phyloP scores from a whole-genome alignment of 805 yeast species.

The Wickerhamomyces mucosus region DNA sequence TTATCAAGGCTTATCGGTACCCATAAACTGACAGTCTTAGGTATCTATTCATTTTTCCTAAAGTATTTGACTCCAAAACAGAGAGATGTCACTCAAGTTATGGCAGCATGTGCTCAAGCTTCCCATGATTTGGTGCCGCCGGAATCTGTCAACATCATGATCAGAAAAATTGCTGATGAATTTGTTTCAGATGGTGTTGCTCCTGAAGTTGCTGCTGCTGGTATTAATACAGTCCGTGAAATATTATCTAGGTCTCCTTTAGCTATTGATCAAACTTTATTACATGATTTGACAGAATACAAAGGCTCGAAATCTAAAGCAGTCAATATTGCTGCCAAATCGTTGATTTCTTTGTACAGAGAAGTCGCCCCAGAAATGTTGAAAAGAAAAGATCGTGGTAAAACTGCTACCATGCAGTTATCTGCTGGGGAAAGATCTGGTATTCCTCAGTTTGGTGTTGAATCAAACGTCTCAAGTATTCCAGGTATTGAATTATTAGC shows the following conservation, averaged over 20 bases:
- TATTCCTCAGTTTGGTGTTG: constrained; percentile 65
- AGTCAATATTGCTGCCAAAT: constrained; percentile 89
- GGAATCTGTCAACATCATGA: constrained; percentile 69
- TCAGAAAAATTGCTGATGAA: constrained; percentile 92
- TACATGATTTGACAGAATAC: constrained; percentile 86
- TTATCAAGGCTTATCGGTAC: constrained; percentile 87
- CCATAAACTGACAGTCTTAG: constrained; percentile 84
- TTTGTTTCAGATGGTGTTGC: constrained; percentile 98
- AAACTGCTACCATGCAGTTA: constrained; percentile 75
- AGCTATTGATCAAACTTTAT: constrained; percentile 78
- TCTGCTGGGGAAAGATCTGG: constrained; percentile 50
- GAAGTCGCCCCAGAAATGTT: constrained; percentile 97
- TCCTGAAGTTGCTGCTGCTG: constrained; percentile 96
- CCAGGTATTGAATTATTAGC: constrained; percentile 89
- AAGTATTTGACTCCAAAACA: constrained; percentile 93
- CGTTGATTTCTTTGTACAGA: constrained; percentile 76
- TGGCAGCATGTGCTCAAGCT: constrained; percentile 97
- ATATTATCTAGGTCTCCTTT: constrained; percentile 88
- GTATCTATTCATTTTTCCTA: constrained; percentile 80
- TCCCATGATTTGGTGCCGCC: constrained; percentile 97
- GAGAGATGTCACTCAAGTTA: constrained; percentile 83
- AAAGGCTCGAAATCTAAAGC: constrained; percentile 91
- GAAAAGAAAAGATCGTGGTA: constrained; percentile 84
- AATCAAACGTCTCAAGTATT: constrained; percentile 56
- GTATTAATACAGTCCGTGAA: constrained; percentile 91